Evolutionary conservation across 768 basidiomycete genomes (phyloP).

Genomic region (Cystofilobasidium bisporidii): DNA sequence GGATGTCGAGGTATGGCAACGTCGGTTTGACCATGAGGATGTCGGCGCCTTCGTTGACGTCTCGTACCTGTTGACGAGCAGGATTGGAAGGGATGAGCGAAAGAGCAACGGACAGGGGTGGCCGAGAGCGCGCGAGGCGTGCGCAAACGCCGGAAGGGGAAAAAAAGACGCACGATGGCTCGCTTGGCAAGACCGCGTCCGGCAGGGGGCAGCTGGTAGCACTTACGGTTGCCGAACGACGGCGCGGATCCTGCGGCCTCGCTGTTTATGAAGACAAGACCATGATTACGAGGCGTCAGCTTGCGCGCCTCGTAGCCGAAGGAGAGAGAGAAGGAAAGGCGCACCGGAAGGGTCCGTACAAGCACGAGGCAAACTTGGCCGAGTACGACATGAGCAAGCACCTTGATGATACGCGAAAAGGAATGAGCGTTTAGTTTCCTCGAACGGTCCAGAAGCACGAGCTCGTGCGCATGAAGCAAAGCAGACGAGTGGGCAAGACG

Average conservation of each 20-base stretch:
- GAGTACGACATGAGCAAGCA: slow-evolving; percentile 94
- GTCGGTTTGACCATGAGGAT: slow-evolving; percentile 99
- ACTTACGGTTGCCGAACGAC: slow-evolving; percentile 89
- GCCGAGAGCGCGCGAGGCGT: too few relatives aligned
- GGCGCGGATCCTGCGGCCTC: slow-evolving; percentile 97
- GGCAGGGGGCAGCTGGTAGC: slow-evolving; percentile 88
- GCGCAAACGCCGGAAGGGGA: too few relatives aligned
- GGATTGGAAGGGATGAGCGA: background rate
- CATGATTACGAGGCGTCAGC: background rate
- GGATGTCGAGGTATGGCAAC: slow-evolving; percentile 91
- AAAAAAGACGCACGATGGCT: slow-evolving; percentile 65
- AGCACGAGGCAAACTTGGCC: slow-evolving; percentile 88
- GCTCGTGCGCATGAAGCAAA: too few relatives aligned
- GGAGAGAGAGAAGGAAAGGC: slow-evolving; percentile 28
- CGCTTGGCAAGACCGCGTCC: slow-evolving; percentile 83
- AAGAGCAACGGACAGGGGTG: too few relatives aligned
- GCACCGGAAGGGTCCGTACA: slow-evolving; percentile 94
- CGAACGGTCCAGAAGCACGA: too few relatives aligned
- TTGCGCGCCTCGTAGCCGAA: background rate
- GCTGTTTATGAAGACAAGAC: slow-evolving; percentile 42
- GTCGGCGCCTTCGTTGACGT: slow-evolving; percentile 83
- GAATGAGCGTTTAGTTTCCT: too few relatives aligned
- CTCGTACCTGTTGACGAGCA: slow-evolving; percentile 56
- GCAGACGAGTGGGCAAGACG: background rate
- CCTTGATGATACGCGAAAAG: too few relatives aligned